A percentile compares a stretch with the other conserved stretches of the same genome.
phyloP scores from a whole-genome alignment of 495 filamentous ascomycete species.

The Pseudomonodictys pantanalensis region DNA sequence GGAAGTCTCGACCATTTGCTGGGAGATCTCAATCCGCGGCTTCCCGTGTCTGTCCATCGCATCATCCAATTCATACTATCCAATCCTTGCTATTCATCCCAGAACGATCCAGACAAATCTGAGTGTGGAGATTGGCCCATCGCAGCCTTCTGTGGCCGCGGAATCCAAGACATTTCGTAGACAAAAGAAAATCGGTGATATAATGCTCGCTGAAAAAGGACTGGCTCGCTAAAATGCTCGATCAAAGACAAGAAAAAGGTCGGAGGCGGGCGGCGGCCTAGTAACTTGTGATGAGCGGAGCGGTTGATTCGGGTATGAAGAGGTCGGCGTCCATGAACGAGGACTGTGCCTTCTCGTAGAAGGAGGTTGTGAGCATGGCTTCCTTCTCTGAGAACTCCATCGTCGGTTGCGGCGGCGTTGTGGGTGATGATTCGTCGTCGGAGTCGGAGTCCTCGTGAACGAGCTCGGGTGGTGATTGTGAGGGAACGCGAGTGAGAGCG shows the following conservation, averaged over 20 bases:
- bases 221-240: slow-evolving; percentile 24
- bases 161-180: slow-evolving; percentile 5
- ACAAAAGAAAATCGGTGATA: slow-evolving; percentile 15
- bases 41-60: background rate
- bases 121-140: slow-evolving; percentile 21
- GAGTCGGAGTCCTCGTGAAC: slow-evolving; percentile 70
- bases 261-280: slow-evolving; percentile 8
- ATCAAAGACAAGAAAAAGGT: slow-evolving; percentile 27
- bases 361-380: slow-evolving; percentile 52
- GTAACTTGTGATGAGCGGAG: slow-evolving; percentile 35
- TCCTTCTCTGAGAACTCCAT: slow-evolving; percentile 69
- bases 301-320: slow-evolving; percentile 35
- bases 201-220: slow-evolving; percentile 22
- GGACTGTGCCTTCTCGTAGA: slow-evolving; percentile 40
- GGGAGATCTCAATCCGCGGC: slow-evolving; percentile 32
- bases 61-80: slow-evolving; percentile 5
- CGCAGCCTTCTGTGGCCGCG: slow-evolving; percentile 2
- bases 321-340: slow-evolving; percentile 30
- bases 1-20: slow-evolving; percentile 11
- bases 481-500: slow-evolving; percentile 64
- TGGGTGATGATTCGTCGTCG: slow-evolving; percentile 73
- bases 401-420: slow-evolving; percentile 70
- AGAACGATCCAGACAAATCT: background rate
- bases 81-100: background rate
- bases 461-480: slow-evolving; percentile 75